Evolutionary conservation across 1,139 yeast species (phyloP).

Genomic region (Kodamaea arcana): DNA sequence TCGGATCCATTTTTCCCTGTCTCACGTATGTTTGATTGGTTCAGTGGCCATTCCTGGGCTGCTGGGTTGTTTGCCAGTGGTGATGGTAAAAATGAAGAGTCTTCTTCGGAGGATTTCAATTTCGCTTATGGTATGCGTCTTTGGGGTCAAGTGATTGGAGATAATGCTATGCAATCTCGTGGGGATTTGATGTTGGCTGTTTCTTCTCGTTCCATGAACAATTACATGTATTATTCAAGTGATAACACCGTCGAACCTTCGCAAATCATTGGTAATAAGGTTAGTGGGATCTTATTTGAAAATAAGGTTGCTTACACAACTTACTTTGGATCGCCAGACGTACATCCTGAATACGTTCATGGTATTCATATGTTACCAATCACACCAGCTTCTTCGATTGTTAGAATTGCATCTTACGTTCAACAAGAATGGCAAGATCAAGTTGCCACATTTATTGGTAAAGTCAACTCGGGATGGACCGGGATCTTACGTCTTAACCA

Average conservation of each 20-base stretch:
- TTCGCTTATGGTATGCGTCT: constrained; percentile 78
- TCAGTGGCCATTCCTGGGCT: constrained; percentile 83
- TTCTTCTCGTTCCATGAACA: constrained; percentile 56
- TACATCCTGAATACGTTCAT: constrained; percentile 71
- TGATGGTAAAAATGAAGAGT: constrained; percentile 79
- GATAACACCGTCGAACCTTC: constrained; percentile 61
- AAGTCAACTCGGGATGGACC: constrained; percentile 77
- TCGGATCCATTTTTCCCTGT: constrained; percentile 69
- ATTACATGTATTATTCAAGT: constrained; percentile 54
- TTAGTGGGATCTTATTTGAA: constrained; percentile 75
- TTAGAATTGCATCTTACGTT: constrained; percentile 68
- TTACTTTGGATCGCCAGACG: constrained; percentile 57
- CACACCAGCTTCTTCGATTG: constrained; percentile 77
- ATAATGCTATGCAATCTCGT: constrained; percentile 68
- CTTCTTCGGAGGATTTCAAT: constrained; percentile 77
- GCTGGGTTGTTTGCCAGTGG: constrained; percentile 65
- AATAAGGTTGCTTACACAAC: constrained; percentile 92
- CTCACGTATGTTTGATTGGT: constrained; percentile 77
- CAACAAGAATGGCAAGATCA: constrained; percentile 73
- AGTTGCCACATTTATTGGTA: constrained; percentile 46
- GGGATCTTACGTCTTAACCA: constrained; percentile 77
- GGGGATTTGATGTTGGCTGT: constrained; percentile 73
- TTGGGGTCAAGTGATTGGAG: constrained; percentile 75
- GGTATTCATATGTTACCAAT: constrained; percentile 94
- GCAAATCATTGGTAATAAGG: constrained; percentile 56